A percentile compares a stretch with the other conserved stretches of the same genome.
These are phyloP conservation scores for Tilletiopsis washingtonensis DNA, from an alignment of 1,284 basidiomycete species.

Conservation along the genomic window DNA sequence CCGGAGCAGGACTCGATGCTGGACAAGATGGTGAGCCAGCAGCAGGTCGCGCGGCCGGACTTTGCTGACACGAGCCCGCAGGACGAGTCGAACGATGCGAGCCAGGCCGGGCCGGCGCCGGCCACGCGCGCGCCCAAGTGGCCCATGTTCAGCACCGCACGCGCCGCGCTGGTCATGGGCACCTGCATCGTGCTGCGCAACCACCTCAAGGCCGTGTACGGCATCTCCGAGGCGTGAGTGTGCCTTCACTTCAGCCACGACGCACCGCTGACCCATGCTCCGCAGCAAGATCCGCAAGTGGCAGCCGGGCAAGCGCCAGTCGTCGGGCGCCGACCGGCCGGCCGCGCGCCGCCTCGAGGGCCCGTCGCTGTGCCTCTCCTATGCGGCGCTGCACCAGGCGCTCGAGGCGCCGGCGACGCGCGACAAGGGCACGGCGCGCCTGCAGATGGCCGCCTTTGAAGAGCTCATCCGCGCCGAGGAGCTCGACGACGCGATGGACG, in stretches of 20 bases:
- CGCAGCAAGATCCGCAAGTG: background rate
- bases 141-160: conserved; percentile 10
- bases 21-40: too few species aligned
- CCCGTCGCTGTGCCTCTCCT: background rate
- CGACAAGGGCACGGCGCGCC: background rate
- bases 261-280: background rate
- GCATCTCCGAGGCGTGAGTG: conserved; percentile 22
- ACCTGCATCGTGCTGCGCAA: conserved; percentile 25
- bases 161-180: conserved; percentile 25
- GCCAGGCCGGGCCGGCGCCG: too few species aligned
- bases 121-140: background rate
- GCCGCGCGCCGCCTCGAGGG: background rate
- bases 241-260: background rate
- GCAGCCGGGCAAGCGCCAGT: conserved; percentile 1
- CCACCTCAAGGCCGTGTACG: conserved; percentile 38
- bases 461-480: background rate
- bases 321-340: conserved; percentile 1
- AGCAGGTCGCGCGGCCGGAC: too few species aligned
- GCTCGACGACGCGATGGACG: background rate
- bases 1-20: too few species aligned
- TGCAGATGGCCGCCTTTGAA: conserved; percentile 1
- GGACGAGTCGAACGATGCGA: too few species aligned
- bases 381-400: background rate
- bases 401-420: background rate
- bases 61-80: too few species aligned